Conservation (phyloP, 371 early-diverging fungal species). For the Lichtheimia ramosa region DNA sequence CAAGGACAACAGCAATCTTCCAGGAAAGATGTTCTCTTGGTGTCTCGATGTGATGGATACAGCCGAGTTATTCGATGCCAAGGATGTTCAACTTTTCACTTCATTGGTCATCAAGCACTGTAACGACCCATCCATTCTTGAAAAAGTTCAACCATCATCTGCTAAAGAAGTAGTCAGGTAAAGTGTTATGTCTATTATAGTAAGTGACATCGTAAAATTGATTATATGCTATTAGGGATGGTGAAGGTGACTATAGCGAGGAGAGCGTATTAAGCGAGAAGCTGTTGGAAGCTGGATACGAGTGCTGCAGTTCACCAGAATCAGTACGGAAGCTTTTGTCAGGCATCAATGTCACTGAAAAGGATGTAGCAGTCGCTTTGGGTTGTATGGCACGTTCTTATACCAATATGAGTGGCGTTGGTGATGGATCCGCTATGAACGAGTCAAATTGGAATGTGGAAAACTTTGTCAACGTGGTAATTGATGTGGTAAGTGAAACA, state of each 20-base stretch:
- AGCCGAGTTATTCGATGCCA: slow-evolving; percentile 11
- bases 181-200: neutral
- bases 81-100: slow-evolving; percentile 19
- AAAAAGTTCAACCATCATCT: slow-evolving; percentile 15
- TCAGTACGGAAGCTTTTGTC: slow-evolving; percentile 48
- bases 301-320: slow-evolving; percentile 51
- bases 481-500: slow-evolving; percentile 48
- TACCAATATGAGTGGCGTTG: slow-evolving; percentile 53
- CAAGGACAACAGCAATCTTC: slow-evolving; percentile 5
- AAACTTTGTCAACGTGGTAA: slow-evolving; percentile 56
- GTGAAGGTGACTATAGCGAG: neutral
- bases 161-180: neutral
- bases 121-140: slow-evolving; percentile 11
- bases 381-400: slow-evolving; percentile 73
- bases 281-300: slow-evolving; percentile 60
- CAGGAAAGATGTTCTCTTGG: slow-evolving; percentile 21
- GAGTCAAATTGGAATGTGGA: slow-evolving; percentile 69
- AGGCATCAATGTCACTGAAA: slow-evolving; percentile 40
- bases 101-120: slow-evolving; percentile 7
- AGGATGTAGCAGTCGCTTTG: slow-evolving; percentile 69
- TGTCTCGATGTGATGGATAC: slow-evolving; percentile 13
- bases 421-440: slow-evolving; percentile 22
- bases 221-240: slow-evolving; percentile 17
- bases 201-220: neutral
- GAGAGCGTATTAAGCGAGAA: slow-evolving; percentile 46